Base-by-base conservation (phyloP, 192 early-diverging fungal species). In the Phlyctochytrium bullatum region DNA sequence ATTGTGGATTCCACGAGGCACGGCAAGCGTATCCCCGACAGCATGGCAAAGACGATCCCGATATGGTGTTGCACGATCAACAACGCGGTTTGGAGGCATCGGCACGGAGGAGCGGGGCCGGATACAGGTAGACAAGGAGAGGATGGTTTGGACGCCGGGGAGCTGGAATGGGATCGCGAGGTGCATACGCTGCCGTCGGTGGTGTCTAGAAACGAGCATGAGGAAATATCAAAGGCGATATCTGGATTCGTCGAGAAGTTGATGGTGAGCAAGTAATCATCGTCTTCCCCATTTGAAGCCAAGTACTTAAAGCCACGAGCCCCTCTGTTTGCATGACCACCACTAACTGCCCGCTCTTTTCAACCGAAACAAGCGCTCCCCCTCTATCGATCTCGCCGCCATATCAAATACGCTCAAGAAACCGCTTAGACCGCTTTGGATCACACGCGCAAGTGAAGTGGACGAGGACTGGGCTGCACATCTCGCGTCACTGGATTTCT, bases 51-150 rank as follows among this genome's bases (percentile, higher is more conserved):
- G 54, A 96, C 94, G 0, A 84, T 96, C 2, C 93, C 93, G 1
- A 91, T 96, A 1, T 96, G 94, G 94, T 95, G 93, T 63, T 76
- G 79, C 3, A 87, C 88, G 2, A 79, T 94, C 59, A 96, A 94
- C 65, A 68, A 64, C 25, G 77, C 73, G 10, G 60, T 79, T 20
- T 52, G 60, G 27, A 60, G 12, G n/a, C 52, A 51, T 17, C 71
- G 65, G 25, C 25, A n/a, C 63, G 40, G 40, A 14, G 40, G 40
- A n/a, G 40, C 10, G 40, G 40, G 12, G 12, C 12, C 10, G 10
- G 54, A 57, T 57, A 25, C 54, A 10, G 10, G 10, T 25, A 14
- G 27, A 28, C 12, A 28, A 25, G 54, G 10, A 57, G 10, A 10
- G 14, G 54, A 25, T 6, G 54, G 6, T 6, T 6, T 20, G 10